Conservation (phyloP, 352 stramenopile species). For the Elongisporangium prolatum region DNA sequence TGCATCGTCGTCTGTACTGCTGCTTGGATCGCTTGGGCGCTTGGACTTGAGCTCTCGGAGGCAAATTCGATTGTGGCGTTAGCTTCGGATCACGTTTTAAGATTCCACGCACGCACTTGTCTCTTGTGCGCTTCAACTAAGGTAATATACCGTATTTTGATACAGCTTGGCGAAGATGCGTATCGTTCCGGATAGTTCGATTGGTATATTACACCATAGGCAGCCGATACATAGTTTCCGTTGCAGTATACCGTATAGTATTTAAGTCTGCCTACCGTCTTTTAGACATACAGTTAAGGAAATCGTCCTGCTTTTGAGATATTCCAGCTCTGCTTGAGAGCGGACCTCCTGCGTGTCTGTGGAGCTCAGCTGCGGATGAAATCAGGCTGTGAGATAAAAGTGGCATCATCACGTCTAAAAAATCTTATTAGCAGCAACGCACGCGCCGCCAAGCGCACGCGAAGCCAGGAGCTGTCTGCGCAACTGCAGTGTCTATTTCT, state of each 20-base stretch:
- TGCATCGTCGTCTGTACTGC: slow-evolving; percentile 29
- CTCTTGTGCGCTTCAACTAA: background rate
- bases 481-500: slow-evolving; percentile 7
- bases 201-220: background rate
- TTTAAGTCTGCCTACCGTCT: background rate
- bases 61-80: slow-evolving; percentile 7
- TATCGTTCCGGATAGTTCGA: background rate
- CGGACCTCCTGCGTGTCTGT: background rate
- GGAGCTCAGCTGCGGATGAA: background rate
- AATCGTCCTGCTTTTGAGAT: background rate
- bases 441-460: background rate
- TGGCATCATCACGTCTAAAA: background rate
- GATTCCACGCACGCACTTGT: background rate
- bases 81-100: background rate
- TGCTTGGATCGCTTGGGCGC: too few species aligned
- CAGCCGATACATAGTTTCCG: background rate
- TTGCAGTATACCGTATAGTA: background rate
- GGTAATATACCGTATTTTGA: slow-evolving; percentile 2
- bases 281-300: too few species aligned
- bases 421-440: background rate
- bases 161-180: background rate
- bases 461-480: background rate
- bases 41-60: background rate
- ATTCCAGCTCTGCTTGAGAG: background rate
- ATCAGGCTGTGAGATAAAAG: background rate